Base-by-base conservation (phyloP, 306 rosid species). In the Rosa lucieae region DNA sequence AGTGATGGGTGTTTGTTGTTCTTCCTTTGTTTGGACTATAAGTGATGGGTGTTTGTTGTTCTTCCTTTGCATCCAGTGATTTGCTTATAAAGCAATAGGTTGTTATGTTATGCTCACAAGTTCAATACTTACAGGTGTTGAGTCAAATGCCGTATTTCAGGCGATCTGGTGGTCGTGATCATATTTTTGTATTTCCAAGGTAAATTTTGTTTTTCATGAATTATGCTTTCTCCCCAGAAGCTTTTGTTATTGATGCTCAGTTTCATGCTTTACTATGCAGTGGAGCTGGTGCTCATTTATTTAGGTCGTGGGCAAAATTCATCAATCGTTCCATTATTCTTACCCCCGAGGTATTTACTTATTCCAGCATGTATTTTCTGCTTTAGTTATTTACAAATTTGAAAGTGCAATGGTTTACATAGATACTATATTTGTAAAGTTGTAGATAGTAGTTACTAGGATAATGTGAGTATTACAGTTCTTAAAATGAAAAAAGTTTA, bases 121-220 rank as follows among this genome's bases (percentile, higher is more conserved):
- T 15, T 12, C 67, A 23, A 21, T 81, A 21, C 74, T 44, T 73
- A 44, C 83, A 95, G 99, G 97, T 91, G 65, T 73, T 91, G 65
- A 87, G 96, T 81, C 99, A 93, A 90, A 91, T 95, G 98, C 97
- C 98, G 29, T 88, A 90, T 84, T 95, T 95, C 88, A 89, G 98
- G 77, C 84, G 87, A 83, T 95, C 99, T 69, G 99, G 97, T 74
- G 99, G 99, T 51, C 92, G 96, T 26, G 83, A 93, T 81, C 99
- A 95, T 76, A 89, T 95, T 55, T 95, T 95, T 86, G 97, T 95
- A 79, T 95, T 95, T 67, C 94, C 99, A 10, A 95, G 99, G 99
- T 93, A 87, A 76, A 65, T 1, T 55, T n/a, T 9, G 0, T 39
- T 10, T 44, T 43, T 4, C 13, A 26, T n/a, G 55, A 44, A 21